Percentiles rank a stretch among this genome's conserved stretches.
These are phyloP conservation scores for Alternaria tenuissima DNA, from an alignment of 2,329 filamentous ascomycete genomes.

Conservation along the genomic window DNA sequence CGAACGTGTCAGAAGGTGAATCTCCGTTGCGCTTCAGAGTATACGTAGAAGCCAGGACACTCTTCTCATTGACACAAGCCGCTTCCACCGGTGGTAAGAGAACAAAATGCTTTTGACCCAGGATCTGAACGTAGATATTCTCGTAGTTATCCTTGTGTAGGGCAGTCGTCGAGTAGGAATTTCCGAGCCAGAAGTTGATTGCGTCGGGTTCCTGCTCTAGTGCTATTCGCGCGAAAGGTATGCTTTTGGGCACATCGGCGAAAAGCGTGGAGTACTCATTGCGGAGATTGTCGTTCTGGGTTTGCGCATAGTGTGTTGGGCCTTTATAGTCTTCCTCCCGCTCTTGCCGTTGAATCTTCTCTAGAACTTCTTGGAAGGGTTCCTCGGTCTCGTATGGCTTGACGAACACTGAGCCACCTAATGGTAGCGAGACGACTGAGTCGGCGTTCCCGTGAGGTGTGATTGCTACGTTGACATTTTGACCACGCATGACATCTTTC, in stretches of 20 bases:
- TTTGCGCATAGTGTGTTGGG: conserved; percentile 70
- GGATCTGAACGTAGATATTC: conserved; percentile 81
- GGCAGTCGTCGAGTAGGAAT: conserved; percentile 72
- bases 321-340: neutral
- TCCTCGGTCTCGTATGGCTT: conserved; percentile 76
- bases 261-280: conserved; percentile 74
- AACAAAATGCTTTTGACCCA: conserved; percentile 77
- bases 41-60: conserved; percentile 68
- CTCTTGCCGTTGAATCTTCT: conserved; percentile 68
- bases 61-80: conserved; percentile 72
- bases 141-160: conserved; percentile 87
- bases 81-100: conserved; percentile 76
- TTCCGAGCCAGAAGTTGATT: conserved; percentile 82
- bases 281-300: conserved; percentile 83
- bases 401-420: conserved; percentile 63
- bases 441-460: conserved; percentile 74
- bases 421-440: conserved; percentile 69
- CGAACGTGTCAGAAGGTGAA: conserved; percentile 19
- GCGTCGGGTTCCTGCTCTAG: conserved; percentile 73
- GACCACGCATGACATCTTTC: conserved; percentile 61
- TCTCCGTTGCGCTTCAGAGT: conserved; percentile 15
- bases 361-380: conserved; percentile 68
- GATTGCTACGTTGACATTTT: conserved; percentile 75
- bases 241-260: conserved; percentile 67
- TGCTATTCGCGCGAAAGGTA: conserved; percentile 77